Evolutionary conservation across 1,139 yeast species (phyloP).

Genomic region (Lodderomyces oxycetoniae): DNA sequence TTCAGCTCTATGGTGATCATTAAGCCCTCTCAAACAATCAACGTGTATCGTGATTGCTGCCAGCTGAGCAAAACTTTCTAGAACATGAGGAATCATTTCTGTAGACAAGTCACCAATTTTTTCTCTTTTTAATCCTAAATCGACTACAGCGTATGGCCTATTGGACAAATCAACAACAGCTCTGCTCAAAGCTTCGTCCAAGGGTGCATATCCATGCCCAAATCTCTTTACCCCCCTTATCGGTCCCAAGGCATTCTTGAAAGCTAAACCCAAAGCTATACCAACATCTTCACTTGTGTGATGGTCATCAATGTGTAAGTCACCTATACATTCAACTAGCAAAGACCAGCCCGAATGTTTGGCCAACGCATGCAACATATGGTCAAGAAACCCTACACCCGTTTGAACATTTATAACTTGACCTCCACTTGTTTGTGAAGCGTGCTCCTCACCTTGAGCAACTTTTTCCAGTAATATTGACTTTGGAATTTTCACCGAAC

Average conservation of each 20-base stretch:
- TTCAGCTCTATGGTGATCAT: constrained; percentile 96
- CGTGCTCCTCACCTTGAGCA: constrained; percentile 44
- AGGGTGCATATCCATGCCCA: constrained; percentile 92
- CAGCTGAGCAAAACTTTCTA: constrained; percentile 89
- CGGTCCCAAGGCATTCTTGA: constrained; percentile 84
- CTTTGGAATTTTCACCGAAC: constrained; percentile 54
- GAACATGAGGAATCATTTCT: constrained; percentile 96
- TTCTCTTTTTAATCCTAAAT: constrained; percentile 85
- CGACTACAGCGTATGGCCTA: constrained; percentile 87
- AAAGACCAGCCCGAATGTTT: constrained; percentile 97
- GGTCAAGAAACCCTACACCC: constrained; percentile 93
- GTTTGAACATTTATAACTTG: constrained; percentile 81
- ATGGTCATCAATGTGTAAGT: constrained; percentile 93
- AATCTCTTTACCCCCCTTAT: constrained; percentile 89
- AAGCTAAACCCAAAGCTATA: constrained; percentile 84
- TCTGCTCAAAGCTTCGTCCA: constrained; percentile 91
- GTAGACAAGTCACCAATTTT: constrained; percentile 87
- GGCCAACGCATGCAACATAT: constrained; percentile 95
- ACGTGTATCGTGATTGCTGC: constrained; percentile 91
- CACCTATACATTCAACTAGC: constrained; percentile 86
- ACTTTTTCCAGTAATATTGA: constrained; percentile 42
- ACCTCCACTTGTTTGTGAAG: constrained; percentile 54
- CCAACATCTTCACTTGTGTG: constrained; percentile 96
- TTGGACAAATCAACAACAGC: constrained; percentile 93
- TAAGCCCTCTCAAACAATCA: constrained; percentile 86